Evolutionary conservation across 345 rosid genomes (phyloP).

Genomic region (Eucalyptus tenuipes): DNA sequence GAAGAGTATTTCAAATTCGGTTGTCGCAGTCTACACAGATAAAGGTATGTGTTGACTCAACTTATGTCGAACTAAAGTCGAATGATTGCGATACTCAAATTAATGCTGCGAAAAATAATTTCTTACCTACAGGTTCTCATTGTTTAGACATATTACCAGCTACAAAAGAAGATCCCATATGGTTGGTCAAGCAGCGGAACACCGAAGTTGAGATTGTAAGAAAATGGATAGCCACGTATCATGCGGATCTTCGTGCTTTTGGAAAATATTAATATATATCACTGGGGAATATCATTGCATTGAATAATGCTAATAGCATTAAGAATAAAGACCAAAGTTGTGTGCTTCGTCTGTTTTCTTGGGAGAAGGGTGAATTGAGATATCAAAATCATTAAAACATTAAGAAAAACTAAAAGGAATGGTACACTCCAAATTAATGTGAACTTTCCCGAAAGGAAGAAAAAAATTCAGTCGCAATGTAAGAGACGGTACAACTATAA

Average conservation of each 20-base stretch:
- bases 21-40: conserved; percentile 13
- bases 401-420: neutral
- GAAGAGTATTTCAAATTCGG: conserved; percentile 26
- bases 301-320: neutral
- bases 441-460: no score
- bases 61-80: neutral
- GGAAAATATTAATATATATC: neutral
- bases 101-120: neutral
- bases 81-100: neutral
- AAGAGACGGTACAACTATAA: no score
- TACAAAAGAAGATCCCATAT: no score
- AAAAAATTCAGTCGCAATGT: no score
- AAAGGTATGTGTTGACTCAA: conserved; percentile 1
- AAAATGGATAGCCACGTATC: conserved; percentile 18
- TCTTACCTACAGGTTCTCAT: conserved; percentile 19
- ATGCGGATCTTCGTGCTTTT: neutral
- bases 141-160: conserved; percentile 15
- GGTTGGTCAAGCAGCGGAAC: no score
- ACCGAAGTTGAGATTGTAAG: conserved; percentile 3
- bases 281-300: neutral
- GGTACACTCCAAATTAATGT: neutral
- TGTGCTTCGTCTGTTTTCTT: neutral
- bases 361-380: neutral
- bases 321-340: neutral
- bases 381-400: neutral